Evolutionary conservation across 495 filamentous ascomycete genomes (phyloP), one percentile per base, ranked within the genome.

Genomic region (Talaromyces adpressus): DNA sequence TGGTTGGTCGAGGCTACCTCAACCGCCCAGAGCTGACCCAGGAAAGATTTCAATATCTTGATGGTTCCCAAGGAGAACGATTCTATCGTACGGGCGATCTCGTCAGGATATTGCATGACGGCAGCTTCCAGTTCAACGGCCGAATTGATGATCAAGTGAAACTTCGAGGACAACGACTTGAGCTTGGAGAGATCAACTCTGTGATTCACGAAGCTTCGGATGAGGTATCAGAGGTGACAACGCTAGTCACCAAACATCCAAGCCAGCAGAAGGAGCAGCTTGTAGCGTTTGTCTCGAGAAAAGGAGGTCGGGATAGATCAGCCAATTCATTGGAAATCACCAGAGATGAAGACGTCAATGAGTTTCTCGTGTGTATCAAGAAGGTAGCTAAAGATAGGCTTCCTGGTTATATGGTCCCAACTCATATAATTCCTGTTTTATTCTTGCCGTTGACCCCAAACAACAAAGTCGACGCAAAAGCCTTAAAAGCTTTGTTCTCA

Each of bases 321-420:
- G 11, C 73, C 22, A 27, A 11, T 47, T 14, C 25, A 8, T 59
- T 51, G 1, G 49, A 62, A 25, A 32, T 68, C 27, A 41, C 54
- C n/a, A 22, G 64, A 2, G 47, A 67, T 4, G 39, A 69, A 6
- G 60, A 71, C 3, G 41, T 57, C 16, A 30, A 20, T 6, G 36
- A 67, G 5, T 41, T 73, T 14, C 65, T 79, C 16, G 56, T 56
- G 4, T 64, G 45, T 11, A 75, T 84, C 16, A 76, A 72, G 52
- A 72, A 83, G 6, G 81, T 80, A 20, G 92, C 90, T 62, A 78
- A 77, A 56, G 66, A 76, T 6, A 82, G 75, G 29, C 81, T 93
- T 6, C 88, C 90, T 3, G 78, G 75, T 4, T 93, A 92, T 66
- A 92, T 92, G 89, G 82, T 92, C 27, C 90, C 90, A 16, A 89